Base-by-base conservation (phyloP, 108 stramenopile genomes). In the Bacterosira constricta region DNA sequence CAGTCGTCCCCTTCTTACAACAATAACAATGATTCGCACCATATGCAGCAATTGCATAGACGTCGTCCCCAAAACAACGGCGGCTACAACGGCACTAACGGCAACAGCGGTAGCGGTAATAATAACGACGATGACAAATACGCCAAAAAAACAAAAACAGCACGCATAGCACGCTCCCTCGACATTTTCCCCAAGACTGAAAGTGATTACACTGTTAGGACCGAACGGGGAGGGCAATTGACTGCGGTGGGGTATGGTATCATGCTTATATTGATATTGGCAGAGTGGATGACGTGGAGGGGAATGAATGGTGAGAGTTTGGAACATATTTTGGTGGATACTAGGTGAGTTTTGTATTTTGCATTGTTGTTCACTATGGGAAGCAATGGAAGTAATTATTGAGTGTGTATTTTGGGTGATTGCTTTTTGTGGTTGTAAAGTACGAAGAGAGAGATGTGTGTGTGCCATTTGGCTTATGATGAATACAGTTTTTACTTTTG, bases 151-250 rank as follows among this genome's bases (percentile, higher is more conserved):
- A 31, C 35, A 57, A 51, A 71, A 25, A 84, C 53, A 3, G 27
- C 21, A 12, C 38, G 45, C n/a, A 25, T 64, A 9, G 62, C 85
- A 21, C 74, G 82, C 47, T 82, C 77, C 26, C 53, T 95, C 25
- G 93, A 95, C 72, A 86, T 93, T 51, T 95, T 92, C 65, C 93
- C 90, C 51, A 95, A 95, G 63, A 85, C 88, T 9, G 89, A 91
- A 38, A 44, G 56, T 4, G 93, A 95, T 78, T 88, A 85, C 35
- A 78, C 80, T 39, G 87, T 92, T 1, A 69, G 84, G 30, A 90
- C 93, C 46, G 87, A 95, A 25, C 46, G 85, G 21, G 89, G 90
- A 0, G 89, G 88, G 0, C 38, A 81, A 13, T 50, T 85, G 17
- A 84, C 89, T 1, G 29, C 92, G 12, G 44, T 85, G 8, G 89